These are phyloP conservation scores for Fomitopsis schrenkii DNA, from an alignment of 1,284 basidiomycete species.

Conservation along the genomic window DNA sequence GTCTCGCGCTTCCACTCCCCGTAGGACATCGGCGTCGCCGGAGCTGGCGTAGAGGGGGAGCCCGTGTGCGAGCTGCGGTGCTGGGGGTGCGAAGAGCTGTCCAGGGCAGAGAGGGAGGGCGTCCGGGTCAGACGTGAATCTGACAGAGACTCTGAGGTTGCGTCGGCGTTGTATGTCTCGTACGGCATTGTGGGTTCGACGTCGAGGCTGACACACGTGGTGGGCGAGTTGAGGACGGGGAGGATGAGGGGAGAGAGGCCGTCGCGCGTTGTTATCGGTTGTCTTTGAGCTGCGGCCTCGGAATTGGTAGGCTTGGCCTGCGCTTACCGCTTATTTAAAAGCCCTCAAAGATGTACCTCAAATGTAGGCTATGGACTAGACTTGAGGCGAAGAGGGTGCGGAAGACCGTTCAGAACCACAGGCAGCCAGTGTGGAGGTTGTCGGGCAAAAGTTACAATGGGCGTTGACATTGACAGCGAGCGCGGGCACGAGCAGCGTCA, in stretches of 20 bases:
- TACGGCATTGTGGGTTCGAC: not conserved
- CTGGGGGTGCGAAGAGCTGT: not conserved
- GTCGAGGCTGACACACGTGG: not conserved
- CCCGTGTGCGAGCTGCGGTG: not conserved
- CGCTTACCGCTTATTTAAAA: not conserved
- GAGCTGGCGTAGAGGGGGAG: not conserved
- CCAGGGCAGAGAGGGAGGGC: not conserved
- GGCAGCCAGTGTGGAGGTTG: no score
- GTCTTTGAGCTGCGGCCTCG: not conserved
- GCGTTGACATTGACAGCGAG: no score
- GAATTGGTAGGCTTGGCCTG: not conserved
- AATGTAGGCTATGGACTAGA: not conserved
- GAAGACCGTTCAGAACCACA: not conserved
- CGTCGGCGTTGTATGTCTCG: not conserved
- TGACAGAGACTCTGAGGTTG: not conserved
- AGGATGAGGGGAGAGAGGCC: not conserved
- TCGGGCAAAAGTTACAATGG: no score
- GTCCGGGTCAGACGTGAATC: no score
- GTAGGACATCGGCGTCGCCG: slow-evolving; percentile 1
- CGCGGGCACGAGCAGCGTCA: no score
- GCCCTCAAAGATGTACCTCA: not conserved
- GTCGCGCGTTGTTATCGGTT: not conserved
- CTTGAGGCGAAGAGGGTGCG: not conserved
- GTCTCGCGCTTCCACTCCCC: slow-evolving; percentile 21
- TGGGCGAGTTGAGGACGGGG: not conserved